Percentiles rank a stretch among this genome's conserved stretches.
These are phyloP conservation scores for Neopestalotiopsis sp. DNA, from an alignment of 2,329 filamentous ascomycete species.

Conservation along the genomic window DNA sequence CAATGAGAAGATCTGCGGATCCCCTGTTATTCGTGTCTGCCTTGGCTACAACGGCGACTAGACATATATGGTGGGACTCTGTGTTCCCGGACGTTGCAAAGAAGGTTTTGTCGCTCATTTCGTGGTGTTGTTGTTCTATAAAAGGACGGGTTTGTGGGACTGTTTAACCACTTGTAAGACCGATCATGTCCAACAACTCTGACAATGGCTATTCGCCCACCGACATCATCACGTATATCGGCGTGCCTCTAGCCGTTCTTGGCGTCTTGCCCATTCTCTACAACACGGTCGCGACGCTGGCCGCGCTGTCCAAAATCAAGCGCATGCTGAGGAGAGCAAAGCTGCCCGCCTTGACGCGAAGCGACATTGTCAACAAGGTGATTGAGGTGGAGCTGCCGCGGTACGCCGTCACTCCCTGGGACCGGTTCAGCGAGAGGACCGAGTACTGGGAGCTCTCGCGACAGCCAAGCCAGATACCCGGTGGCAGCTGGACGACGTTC, in stretches of 20 bases:
- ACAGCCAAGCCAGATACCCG: slow-evolving; percentile 59
- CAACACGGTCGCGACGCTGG: slow-evolving; percentile 65
- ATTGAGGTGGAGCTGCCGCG: slow-evolving; percentile 71
- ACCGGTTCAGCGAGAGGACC: slow-evolving; percentile 56
- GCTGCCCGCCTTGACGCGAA: slow-evolving; percentile 65
- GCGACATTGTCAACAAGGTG: slow-evolving; percentile 68
- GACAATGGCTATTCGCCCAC: slow-evolving; percentile 37
- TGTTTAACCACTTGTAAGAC: not conserved
- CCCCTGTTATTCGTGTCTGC: not conserved
- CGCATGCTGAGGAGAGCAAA: slow-evolving; percentile 61
- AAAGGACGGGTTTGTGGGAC: too few relatives aligned
- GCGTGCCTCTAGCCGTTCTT: slow-evolving; percentile 63
- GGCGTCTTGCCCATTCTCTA: slow-evolving; percentile 70
- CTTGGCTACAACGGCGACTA: not conserved
- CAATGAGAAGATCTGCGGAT: slow-evolving; percentile 6
- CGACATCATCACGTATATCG: slow-evolving; percentile 62
- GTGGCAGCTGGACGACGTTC: slow-evolving; percentile 69
- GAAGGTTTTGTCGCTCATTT: not conserved
- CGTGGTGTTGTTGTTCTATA: not conserved
- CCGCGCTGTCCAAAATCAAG: slow-evolving; percentile 65
- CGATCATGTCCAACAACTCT: slow-evolving; percentile 1
- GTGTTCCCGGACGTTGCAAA: not conserved
- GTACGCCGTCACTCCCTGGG: slow-evolving; percentile 66
- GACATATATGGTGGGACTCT: not conserved
- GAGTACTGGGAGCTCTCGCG: slow-evolving; percentile 64